Evolutionary conservation across 768 basidiomycete genomes (phyloP), one percentile per base, ranked within the genome.

Genomic region (Podaxis rugospora): DNA sequence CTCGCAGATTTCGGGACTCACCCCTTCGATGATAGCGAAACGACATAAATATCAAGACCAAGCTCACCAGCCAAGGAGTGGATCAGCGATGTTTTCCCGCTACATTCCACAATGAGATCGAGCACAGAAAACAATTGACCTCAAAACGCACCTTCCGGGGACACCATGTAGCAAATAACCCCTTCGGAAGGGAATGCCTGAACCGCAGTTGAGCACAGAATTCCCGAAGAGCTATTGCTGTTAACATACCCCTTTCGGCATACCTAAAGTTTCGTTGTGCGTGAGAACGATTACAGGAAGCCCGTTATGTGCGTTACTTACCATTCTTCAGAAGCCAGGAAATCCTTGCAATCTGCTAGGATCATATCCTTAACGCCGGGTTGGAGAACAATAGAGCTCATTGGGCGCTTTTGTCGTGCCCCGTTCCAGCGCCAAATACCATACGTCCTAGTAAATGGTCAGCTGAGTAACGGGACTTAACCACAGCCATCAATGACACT

Each of bases 281-380:
- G 37, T 57, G 51, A 64, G 63, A 54, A 23, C 62, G 61, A 62
- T 58, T n/a, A 59, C 16, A 37, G 5, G 55, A 67, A 62, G 46
- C 13, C 11, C 37, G 25, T 3, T 23, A 7, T 37, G 59, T 18
- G 61, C 3, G 56, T 28, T 10, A 79, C 89, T 66, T 70, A 91
- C 91, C 91, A 92, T 63, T 92, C 89, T 68, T 93, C 92, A 16
- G 92, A 92, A 53, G 81, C 80, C 68, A 93, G 72, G 74, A 93
- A 93, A 69, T 92, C 91, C 67, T 83, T 90, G 78, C 92, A 93
- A 72, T 95, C 92, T 9, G 87, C 83, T 23, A 93, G 76, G 61
- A 93, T 84, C 91, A 94, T 94, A 70, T 94, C 93, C 68, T 93
- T 93, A 7, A 93, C 90, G 46, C 90, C 91, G 3, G 92, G 90